Conservation (phyloP, 1,139 yeast genomes). For the Sugiyamaella pinicola region DNA sequence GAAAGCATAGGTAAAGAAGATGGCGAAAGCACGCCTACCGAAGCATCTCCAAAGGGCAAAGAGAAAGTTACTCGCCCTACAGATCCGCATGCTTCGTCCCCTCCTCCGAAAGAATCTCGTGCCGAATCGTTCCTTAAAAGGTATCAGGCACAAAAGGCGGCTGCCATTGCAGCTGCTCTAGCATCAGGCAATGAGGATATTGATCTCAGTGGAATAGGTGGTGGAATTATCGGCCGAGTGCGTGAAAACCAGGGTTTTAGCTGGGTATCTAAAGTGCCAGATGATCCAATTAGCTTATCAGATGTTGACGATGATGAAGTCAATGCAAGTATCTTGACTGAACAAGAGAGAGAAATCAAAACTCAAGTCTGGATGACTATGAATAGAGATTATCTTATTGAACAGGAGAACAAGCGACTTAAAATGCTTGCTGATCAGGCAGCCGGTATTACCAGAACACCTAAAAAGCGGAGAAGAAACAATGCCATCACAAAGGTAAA, state of each 20-base stretch:
- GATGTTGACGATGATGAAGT: constrained; percentile 86
- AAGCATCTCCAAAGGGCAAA: not conserved
- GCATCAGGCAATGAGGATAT: constrained; percentile 25
- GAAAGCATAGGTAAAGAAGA: not conserved
- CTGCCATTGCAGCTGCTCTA: constrained; percentile 25
- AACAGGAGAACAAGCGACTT: constrained; percentile 81
- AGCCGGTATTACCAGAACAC: constrained; percentile 43
- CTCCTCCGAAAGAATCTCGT: constrained; percentile 1
- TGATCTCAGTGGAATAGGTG: constrained; percentile 23
- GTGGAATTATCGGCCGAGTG: constrained; percentile 20
- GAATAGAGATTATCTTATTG: constrained; percentile 81
- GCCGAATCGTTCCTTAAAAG: constrained; percentile 18
- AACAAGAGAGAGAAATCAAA: constrained; percentile 68
- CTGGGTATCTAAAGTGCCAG: constrained; percentile 53
- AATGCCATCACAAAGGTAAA: constrained; percentile 30
- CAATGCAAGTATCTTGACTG: constrained; percentile 58
- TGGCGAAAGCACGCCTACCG: not conserved
- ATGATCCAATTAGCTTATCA: constrained; percentile 62
- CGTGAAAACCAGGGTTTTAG: constrained; percentile 21
- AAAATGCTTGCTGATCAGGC: constrained; percentile 82
- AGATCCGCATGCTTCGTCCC: not conserved
- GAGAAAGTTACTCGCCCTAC: not conserved
- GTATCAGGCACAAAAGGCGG: constrained; percentile 25
- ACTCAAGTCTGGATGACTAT: constrained; percentile 86
- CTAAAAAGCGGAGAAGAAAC: constrained; percentile 39